A percentile compares a stretch with the other conserved stretches of the same genome.
These are phyloP conservation scores for Candida palmyrensis DNA, from an alignment of 805 yeast genomes.

Conservation along the genomic window DNA sequence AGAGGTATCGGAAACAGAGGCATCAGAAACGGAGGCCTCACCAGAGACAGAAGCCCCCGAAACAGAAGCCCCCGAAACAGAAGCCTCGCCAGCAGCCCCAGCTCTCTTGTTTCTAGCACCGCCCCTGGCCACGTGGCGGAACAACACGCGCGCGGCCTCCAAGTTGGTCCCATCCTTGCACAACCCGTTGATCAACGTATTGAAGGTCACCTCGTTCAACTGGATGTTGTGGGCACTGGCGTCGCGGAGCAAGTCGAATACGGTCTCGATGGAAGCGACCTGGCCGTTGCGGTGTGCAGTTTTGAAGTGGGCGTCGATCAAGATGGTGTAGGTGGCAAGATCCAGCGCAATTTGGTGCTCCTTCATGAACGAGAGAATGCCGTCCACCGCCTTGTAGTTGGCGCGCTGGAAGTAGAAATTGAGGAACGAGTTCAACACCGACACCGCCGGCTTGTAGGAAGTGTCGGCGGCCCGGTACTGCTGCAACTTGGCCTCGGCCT, in stretches of 20 bases:
- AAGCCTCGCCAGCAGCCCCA: too few species aligned
- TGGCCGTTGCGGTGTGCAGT: constrained; percentile 37
- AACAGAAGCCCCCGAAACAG: too few species aligned
- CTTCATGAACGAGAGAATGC: constrained; percentile 42
- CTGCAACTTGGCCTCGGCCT: constrained; percentile 41
- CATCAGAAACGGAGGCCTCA: too few species aligned
- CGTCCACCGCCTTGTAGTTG: constrained; percentile 44
- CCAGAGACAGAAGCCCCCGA: too few species aligned
- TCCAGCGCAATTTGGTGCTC: constrained; percentile 44
- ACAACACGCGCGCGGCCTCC: constrained; percentile 48
- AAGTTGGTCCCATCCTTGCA: constrained; percentile 42
- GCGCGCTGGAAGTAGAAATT: constrained; percentile 32
- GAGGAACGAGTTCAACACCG: constrained; percentile 50
- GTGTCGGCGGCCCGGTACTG: constrained; percentile 29
- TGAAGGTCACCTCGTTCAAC: constrained; percentile 42
- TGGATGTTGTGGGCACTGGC: constrained; percentile 17
- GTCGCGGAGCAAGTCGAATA: constrained; percentile 38
- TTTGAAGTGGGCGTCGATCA: constrained; percentile 52
- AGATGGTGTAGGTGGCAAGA: constrained; percentile 56
- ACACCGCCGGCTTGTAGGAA: constrained; percentile 38
- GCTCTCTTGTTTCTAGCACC: too few species aligned
- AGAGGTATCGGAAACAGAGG: too few species aligned
- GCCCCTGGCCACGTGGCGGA: constrained; percentile 34
- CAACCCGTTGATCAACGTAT: constrained; percentile 52
- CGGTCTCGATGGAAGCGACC: constrained; percentile 33